Evolutionary conservation across 2,329 filamentous ascomycete genomes (phyloP).

Genomic region (Reticulascus tulasneorum): DNA sequence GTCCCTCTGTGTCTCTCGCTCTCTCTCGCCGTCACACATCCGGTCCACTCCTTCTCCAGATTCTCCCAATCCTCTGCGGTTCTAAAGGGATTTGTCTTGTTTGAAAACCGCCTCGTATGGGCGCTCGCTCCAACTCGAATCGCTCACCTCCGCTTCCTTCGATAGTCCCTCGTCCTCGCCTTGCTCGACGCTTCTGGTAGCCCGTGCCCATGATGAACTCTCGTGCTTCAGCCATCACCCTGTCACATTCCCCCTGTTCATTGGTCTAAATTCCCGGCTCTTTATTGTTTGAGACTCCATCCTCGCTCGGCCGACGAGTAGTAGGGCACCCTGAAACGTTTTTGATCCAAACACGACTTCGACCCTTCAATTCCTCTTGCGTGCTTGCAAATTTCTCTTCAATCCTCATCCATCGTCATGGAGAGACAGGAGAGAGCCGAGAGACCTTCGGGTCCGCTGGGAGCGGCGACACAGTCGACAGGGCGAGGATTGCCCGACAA

Average conservation of each 20-base stretch:
- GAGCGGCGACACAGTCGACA: constrained; percentile 27
- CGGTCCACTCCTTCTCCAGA: too few species aligned
- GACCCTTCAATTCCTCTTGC: background rate
- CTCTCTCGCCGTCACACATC: too few species aligned
- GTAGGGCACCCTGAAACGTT: constrained; percentile 14
- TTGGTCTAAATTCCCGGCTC: constrained; percentile 13
- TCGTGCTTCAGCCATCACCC: constrained; percentile 8
- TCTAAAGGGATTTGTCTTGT: too few species aligned
- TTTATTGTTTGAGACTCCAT: constrained; percentile 10
- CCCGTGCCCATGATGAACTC: constrained; percentile 12
- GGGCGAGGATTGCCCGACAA: constrained; percentile 37
- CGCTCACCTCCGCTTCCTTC: constrained; percentile 3
- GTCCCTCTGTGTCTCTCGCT: constrained; percentile 5
- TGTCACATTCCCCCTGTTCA: constrained; percentile 11
- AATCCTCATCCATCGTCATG: constrained; percentile 9
- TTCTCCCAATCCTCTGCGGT: too few species aligned
- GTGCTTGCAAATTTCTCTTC: background rate
- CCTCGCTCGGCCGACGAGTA: constrained; percentile 5
- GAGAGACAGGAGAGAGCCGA: constrained; percentile 16
- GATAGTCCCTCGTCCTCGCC: constrained; percentile 6
- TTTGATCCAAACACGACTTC: constrained; percentile 5
- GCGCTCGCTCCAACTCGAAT: background rate
- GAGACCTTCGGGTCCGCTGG: constrained; percentile 21
- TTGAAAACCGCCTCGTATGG: background rate
- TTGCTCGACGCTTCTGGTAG: background rate